A percentile compares a stretch with the other conserved stretches of the same genome.
phyloP scores from a whole-genome alignment of 202 grass and related monocot genomes.

The Panicum virgatum region DNA sequence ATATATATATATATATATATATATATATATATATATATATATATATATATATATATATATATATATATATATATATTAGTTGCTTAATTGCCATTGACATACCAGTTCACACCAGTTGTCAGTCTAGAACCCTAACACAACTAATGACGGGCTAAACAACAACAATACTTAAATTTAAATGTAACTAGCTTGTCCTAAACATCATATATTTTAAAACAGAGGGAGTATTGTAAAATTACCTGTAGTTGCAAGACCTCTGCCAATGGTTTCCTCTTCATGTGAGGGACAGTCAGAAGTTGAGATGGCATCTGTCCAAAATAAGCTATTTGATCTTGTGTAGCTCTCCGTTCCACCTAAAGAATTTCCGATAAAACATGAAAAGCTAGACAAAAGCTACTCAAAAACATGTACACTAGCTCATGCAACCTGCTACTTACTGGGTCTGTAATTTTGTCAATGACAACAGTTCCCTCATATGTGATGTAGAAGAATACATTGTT shows the following conservation, averaged over 20 bases:
- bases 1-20: too few relatives aligned
- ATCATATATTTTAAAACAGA: too few relatives aligned
- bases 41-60: too few relatives aligned
- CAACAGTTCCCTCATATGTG: constrained; percentile 97
- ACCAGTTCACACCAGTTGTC: constrained; percentile 10
- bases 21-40: too few relatives aligned
- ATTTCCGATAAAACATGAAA: constrained; percentile 46
- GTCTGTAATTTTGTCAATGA: constrained; percentile 93
- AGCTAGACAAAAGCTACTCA: constrained; percentile 30
- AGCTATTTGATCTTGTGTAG: constrained; percentile 97
- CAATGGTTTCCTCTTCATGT: constrained; percentile 77
- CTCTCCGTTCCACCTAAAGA: constrained; percentile 76
- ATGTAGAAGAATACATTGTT: constrained; percentile 99
- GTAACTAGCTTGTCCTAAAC: too few relatives aligned
- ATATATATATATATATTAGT: background rate
- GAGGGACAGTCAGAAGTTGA: constrained; percentile 77
- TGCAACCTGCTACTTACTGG: constrained; percentile 60
- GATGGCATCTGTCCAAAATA: constrained; percentile 99
- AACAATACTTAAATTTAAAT: background rate
- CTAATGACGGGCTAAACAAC: constrained; percentile 10
- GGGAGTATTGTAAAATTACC: constrained; percentile 42
- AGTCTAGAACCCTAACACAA: constrained; percentile 22
- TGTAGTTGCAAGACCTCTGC: constrained; percentile 87
- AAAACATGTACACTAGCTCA: constrained; percentile 28
- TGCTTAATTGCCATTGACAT: background rate